Conservation (phyloP, 805 yeast genomes). For the Myxozyma kluyveri region DNA sequence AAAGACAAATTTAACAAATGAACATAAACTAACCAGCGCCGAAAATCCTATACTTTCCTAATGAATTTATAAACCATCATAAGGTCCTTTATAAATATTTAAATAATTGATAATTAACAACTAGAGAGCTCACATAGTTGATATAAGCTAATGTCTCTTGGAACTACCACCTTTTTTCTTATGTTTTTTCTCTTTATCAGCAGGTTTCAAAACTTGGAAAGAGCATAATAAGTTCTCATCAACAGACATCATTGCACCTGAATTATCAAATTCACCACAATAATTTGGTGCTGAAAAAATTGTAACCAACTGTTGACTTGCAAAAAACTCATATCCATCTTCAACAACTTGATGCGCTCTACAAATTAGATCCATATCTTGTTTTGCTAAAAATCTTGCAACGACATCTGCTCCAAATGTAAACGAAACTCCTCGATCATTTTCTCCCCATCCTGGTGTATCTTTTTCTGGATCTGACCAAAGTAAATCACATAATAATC, state of each 20-base stretch:
- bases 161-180: no score
- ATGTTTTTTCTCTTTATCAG: conserved; percentile 86
- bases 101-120: no score
- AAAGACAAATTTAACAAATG: no score
- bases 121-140: no score
- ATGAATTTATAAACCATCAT: no score
- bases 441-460: conserved; percentile 97
- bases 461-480: conserved; percentile 99
- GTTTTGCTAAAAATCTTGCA: conserved; percentile 89
- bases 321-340: conserved; percentile 96
- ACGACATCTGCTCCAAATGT: conserved; percentile 99
- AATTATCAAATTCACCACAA: conserved; percentile 98
- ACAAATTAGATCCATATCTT: conserved; percentile 96
- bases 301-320: conserved; percentile 93
- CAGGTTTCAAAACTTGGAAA: conserved; percentile 88
- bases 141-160: no score
- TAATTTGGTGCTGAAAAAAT: conserved; percentile 90
- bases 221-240: conserved; percentile 94
- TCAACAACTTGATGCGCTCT: conserved; percentile 99
- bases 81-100: no score
- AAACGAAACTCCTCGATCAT: conserved; percentile 97
- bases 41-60: no score
- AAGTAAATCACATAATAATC: conserved; percentile 88
- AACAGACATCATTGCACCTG: conserved; percentile 99
- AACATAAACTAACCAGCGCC: no score